A percentile compares a stretch with the other conserved stretches of the same genome.
These are phyloP conservation scores for Ogataea dorogensis DNA, from an alignment of 805 yeast species.

Conservation along the genomic window DNA sequence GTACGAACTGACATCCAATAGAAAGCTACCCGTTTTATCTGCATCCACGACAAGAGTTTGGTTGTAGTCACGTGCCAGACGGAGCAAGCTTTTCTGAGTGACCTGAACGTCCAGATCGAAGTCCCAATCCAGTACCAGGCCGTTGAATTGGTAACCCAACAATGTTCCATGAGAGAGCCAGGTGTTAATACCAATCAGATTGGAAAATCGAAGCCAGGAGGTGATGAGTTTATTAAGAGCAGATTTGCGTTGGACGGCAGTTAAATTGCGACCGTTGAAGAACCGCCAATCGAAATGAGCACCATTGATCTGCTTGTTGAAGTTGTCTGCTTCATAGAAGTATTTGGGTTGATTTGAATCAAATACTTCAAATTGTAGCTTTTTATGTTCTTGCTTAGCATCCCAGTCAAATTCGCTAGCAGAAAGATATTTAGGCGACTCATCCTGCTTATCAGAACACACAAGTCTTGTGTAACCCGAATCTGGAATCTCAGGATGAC, in stretches of 20 bases:
- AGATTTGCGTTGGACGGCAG: conserved; percentile 22
- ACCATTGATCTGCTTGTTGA: conserved; percentile 33
- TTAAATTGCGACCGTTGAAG: conserved; percentile 31
- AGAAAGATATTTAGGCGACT: conserved; percentile 3
- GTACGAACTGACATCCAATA: conserved; percentile 35
- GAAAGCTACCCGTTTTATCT: conserved; percentile 33
- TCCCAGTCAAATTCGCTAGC: conserved; percentile 15
- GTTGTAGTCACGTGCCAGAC: conserved; percentile 46
- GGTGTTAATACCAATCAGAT: conserved; percentile 42
- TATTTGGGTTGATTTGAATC: conserved; percentile 29
- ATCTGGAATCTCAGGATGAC: conserved; percentile 1
- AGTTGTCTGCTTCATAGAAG: conserved; percentile 41
- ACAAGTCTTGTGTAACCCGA: neutral
- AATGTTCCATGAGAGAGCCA: conserved; percentile 68
- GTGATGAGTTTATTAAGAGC: conserved; percentile 48
- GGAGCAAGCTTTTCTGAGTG: conserved; percentile 44
- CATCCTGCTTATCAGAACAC: neutral
- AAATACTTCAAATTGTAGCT: conserved; percentile 1
- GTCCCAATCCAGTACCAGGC: conserved; percentile 60
- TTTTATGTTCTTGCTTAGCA: conserved; percentile 1
- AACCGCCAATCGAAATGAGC: conserved; percentile 49
- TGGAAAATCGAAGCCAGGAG: conserved; percentile 53
- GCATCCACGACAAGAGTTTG: conserved; percentile 49
- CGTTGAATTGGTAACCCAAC: conserved; percentile 63
- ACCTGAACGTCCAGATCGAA: conserved; percentile 62